phyloP scores from a whole-genome alignment of 192 early-diverging fungal species.

The Coemansia umbellata region DNA sequence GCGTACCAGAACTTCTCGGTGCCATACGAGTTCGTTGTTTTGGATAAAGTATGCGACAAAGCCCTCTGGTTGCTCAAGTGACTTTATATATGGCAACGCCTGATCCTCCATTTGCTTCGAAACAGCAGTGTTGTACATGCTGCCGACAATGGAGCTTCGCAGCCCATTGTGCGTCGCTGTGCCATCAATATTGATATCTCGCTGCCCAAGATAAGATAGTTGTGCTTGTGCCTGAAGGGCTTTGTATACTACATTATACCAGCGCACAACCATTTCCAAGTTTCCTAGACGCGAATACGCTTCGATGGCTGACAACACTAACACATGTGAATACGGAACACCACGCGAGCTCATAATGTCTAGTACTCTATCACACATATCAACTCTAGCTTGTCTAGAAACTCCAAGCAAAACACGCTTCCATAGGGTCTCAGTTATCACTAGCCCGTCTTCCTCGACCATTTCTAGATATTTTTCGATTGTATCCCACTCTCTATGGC shows the following conservation, averaged over 20 bases:
- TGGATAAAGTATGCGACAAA: slow-evolving; percentile 26
- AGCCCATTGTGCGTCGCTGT: not conserved
- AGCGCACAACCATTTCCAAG: slow-evolving; percentile 34
- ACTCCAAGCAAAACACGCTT: slow-evolving; percentile 34
- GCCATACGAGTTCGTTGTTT: slow-evolving; percentile 39
- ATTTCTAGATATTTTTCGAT: slow-evolving; percentile 16
- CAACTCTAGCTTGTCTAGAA: slow-evolving; percentile 20
- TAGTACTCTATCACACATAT: slow-evolving; percentile 27
- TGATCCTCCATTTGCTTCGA: not conserved
- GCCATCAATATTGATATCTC: slow-evolving; percentile 12
- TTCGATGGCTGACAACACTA: slow-evolving; percentile 29
- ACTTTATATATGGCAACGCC: not conserved
- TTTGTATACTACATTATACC: slow-evolving; percentile 25
- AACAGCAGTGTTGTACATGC: too few species aligned
- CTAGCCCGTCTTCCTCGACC: slow-evolving; percentile 30
- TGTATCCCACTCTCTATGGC: slow-evolving; percentile 9
- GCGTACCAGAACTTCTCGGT: slow-evolving; percentile 20
- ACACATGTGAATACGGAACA: slow-evolving; percentile 11
- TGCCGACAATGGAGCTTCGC: not conserved
- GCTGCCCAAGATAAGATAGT: slow-evolving; percentile 1
- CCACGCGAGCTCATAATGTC: slow-evolving; percentile 12
- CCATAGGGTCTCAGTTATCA: slow-evolving; percentile 19
- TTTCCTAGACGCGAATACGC: slow-evolving; percentile 26
- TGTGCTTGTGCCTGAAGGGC: slow-evolving; percentile 17
- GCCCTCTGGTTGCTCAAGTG: slow-evolving; percentile 21